These are phyloP conservation scores for Mycena galopus DNA, from an alignment of 768 basidiomycete genomes.

Conservation along the genomic window DNA sequence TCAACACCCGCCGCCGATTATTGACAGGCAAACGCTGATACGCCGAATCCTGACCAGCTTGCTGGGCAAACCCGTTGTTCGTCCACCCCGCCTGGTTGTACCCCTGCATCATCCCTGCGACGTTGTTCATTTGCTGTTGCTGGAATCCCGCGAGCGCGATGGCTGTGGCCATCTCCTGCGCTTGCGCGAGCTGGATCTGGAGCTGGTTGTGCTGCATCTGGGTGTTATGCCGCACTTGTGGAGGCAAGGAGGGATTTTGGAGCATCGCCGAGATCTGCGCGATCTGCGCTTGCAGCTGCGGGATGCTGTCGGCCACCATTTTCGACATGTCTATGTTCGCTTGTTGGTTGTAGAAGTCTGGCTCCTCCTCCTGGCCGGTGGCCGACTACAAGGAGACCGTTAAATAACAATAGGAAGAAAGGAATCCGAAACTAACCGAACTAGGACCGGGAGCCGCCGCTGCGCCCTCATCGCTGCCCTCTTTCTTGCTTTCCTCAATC, in stretches of 20 bases:
- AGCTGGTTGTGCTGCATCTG: conserved; percentile 88
- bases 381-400: conserved; percentile 30
- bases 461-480: conserved; percentile 61
- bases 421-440: conserved; percentile 51
- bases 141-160: conserved; percentile 72
- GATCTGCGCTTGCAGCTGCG: conserved; percentile 88
- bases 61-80: conserved; percentile 65
- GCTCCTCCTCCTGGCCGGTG: conserved; percentile 49
- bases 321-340: conserved; percentile 77
- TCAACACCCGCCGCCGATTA: conserved; percentile 80
- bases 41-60: conserved; percentile 83
- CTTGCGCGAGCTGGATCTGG: conserved; percentile 83
- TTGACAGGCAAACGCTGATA: conserved; percentile 89
- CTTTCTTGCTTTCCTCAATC: conserved; percentile 83
- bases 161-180: conserved; percentile 78
- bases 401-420: background rate
- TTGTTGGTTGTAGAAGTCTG: conserved; percentile 83
- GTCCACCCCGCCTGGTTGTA: conserved; percentile 55
- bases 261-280: conserved; percentile 84
- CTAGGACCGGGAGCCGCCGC: conserved; percentile 47
- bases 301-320: conserved; percentile 80
- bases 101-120: conserved; percentile 52
- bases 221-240: conserved; percentile 80
- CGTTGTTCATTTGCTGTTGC: conserved; percentile 64
- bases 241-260: conserved; percentile 81